Evolutionary conservation across 1,284 basidiomycete genomes (phyloP).

Genomic region (Ceratorhiza oryzae-sativae): DNA sequence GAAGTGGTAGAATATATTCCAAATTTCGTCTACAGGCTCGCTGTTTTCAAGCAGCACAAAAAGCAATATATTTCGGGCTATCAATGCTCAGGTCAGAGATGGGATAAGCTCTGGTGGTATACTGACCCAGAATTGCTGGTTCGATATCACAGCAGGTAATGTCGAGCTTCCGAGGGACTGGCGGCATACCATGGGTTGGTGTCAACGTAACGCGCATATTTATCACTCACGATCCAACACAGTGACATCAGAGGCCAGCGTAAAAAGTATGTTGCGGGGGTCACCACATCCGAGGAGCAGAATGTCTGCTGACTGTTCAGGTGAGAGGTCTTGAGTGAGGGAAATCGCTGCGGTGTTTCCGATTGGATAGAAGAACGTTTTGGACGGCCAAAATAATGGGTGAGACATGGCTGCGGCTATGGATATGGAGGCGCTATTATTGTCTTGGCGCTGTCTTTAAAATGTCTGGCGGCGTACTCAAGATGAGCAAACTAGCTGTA

Average conservation of each 20-base stretch:
- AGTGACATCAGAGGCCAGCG: conserved; percentile 56
- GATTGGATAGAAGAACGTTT: conserved; percentile 49
- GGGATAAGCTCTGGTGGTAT: background rate
- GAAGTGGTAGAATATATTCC: conserved; percentile 34
- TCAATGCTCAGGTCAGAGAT: too few species aligned
- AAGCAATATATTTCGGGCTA: conserved; percentile 18
- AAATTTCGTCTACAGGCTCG: background rate
- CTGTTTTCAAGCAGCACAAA: background rate
- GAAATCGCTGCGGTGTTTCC: conserved; percentile 63
- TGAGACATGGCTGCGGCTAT: conserved; percentile 7
- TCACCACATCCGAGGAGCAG: conserved; percentile 68
- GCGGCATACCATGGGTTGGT: conserved; percentile 37
- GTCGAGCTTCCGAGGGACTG: conserved; percentile 54
- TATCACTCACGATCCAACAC: conserved; percentile 45
- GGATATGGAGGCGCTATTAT: too few species aligned
- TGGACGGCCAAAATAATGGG: conserved; percentile 1
- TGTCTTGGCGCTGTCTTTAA: too few species aligned
- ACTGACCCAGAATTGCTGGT: conserved; percentile 62
- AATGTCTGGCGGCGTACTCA: too few species aligned
- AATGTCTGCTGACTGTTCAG: conserved; percentile 56
- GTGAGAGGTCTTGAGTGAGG: conserved; percentile 58
- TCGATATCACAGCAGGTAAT: conserved; percentile 68
- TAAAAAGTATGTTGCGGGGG: conserved; percentile 62
- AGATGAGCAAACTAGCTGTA: background rate
- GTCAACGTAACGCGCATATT: conserved; percentile 49